phyloP scores from a whole-genome alignment of 139 green algal genomes.

The Coelastrella sp. region DNA sequence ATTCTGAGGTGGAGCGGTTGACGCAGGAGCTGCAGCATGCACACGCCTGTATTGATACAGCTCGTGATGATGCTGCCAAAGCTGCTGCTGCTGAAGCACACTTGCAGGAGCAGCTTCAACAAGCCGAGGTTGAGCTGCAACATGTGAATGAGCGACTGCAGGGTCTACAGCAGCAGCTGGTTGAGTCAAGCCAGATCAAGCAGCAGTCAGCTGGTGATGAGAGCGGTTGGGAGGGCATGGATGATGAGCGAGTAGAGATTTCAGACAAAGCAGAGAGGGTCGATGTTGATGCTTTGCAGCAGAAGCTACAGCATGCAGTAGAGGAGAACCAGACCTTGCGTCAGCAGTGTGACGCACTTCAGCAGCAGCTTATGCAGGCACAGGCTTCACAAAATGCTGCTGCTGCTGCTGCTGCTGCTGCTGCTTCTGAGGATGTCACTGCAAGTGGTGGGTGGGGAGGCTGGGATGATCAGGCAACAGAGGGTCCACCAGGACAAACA shows the following conservation, averaged over 20 bases:
- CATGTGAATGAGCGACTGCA: neutral
- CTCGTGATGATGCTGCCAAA: slow-evolving; percentile 1
- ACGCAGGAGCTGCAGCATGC: slow-evolving; percentile 22
- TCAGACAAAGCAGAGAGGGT: no score
- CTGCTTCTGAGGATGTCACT: no score
- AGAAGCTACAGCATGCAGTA: no score
- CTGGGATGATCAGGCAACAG: slow-evolving; percentile 10
- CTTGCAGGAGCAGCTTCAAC: slow-evolving; percentile 8
- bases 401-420: slow-evolving; percentile 1
- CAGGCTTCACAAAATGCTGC: neutral
- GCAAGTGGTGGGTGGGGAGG: no score
- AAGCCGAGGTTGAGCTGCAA: neutral
- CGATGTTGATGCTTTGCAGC: no score
- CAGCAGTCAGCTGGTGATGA: neutral
- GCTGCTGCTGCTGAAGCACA: neutral
- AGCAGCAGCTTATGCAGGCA: no score
- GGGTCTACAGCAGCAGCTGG: slow-evolving; percentile 11
- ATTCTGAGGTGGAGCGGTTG: neutral
- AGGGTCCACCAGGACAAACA: no score
- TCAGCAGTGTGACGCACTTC: no score
- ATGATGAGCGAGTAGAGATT: no score
- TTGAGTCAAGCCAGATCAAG: neutral
- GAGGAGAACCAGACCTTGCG: no score
- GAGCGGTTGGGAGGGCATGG: neutral
- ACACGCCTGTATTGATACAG: neutral